These are phyloP conservation scores for Xylaria grammica DNA, from an alignment of 495 filamentous ascomycete genomes.

Conservation along the genomic window DNA sequence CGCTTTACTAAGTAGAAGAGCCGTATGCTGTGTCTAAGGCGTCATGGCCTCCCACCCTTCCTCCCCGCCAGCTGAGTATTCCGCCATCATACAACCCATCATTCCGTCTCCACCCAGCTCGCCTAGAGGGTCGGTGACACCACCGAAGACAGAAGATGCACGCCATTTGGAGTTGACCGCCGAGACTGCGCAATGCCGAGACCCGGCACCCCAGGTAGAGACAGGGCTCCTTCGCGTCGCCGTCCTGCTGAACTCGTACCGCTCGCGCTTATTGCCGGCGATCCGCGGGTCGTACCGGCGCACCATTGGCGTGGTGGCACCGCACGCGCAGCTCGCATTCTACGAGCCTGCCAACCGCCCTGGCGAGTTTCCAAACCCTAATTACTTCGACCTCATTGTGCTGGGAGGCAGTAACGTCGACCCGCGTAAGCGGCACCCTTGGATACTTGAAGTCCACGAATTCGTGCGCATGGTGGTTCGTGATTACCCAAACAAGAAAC, in stretches of 20 bases:
- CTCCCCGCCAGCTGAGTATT: neutral
- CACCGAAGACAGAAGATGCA: neutral
- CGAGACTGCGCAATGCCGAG: neutral
- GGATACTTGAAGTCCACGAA: slow-evolving; percentile 50
- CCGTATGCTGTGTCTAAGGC: neutral
- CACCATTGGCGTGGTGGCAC: slow-evolving; percentile 41
- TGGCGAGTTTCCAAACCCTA: slow-evolving; percentile 45
- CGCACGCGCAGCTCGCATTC: slow-evolving; percentile 39
- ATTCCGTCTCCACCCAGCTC: neutral
- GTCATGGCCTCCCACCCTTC: neutral
- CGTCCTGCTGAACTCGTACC: slow-evolving; percentile 52
- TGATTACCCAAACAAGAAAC: slow-evolving; percentile 46
- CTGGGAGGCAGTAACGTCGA: slow-evolving; percentile 54
- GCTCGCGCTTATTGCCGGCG: slow-evolving; percentile 42
- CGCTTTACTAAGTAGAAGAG: no score
- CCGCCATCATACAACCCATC: neutral
- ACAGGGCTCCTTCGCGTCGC: slow-evolving; percentile 41
- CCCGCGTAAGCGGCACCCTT: slow-evolving; percentile 46
- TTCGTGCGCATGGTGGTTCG: slow-evolving; percentile 47
- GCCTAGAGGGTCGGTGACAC: neutral
- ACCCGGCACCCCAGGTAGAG: slow-evolving; percentile 1
- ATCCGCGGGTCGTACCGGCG: slow-evolving; percentile 48
- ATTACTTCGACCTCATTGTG: slow-evolving; percentile 52
- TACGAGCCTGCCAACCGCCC: slow-evolving; percentile 49
- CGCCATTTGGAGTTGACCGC: neutral